phyloP scores from a whole-genome alignment of 164 flowering plant species.

The Vitis vinifera region DNA sequence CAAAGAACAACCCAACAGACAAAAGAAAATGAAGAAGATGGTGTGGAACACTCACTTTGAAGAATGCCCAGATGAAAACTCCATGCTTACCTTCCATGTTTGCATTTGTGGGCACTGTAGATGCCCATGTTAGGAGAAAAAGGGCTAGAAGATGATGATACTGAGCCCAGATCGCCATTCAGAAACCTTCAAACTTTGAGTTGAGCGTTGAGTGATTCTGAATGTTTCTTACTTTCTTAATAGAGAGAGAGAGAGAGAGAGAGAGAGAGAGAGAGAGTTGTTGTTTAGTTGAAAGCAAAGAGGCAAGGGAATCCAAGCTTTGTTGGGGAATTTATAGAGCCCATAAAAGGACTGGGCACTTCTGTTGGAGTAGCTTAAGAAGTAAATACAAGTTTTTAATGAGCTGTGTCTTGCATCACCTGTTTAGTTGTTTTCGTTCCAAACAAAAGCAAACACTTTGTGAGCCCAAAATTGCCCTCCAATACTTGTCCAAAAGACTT shows the following conservation, averaged over 20 bases:
- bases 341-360: slow-evolving; percentile 17
- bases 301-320: slow-evolving; percentile 9
- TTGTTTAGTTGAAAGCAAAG: slow-evolving; percentile 2
- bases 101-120: slow-evolving; percentile 26
- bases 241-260: not conserved
- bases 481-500: too few relatives aligned
- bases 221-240: too few relatives aligned
- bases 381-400: not conserved
- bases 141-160: slow-evolving; percentile 20
- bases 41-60: not conserved
- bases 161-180: slow-evolving; percentile 28
- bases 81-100: slow-evolving; percentile 43
- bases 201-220: not conserved
- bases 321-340: slow-evolving; percentile 28
- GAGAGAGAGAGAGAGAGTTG: slow-evolving; percentile 1
- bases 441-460: not conserved
- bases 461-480: too few relatives aligned
- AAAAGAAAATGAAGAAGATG: too few relatives aligned
- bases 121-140: slow-evolving; percentile 6
- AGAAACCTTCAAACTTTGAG: not conserved
- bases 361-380: not conserved
- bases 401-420: not conserved
- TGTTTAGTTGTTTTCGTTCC: slow-evolving; percentile 1
- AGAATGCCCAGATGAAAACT: not conserved
- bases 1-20: not conserved